Evolutionary conservation across 495 filamentous ascomycete genomes (phyloP), one percentile per base, ranked within the genome.

Genomic region (Aspergillus leporis): DNA sequence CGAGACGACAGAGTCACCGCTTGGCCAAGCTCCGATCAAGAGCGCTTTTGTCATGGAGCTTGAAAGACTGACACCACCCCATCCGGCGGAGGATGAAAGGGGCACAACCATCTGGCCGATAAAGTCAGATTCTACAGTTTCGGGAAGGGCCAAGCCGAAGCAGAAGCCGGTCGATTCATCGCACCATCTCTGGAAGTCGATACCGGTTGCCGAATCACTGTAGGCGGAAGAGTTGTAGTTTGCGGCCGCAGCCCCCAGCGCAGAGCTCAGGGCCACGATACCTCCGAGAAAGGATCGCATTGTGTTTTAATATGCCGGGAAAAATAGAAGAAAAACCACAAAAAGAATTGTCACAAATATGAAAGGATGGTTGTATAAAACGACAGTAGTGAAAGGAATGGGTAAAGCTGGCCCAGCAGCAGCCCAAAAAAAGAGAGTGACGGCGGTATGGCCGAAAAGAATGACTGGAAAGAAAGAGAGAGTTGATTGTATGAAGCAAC

Each of bases 11-110:
- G 64, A 58, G n/a, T 70, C 62, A 34, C 62, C 68, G 56, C 73
- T 74, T 13, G 50, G 62, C 74, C 74, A 80, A 5, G 70, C 66
- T 36, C 70, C 70, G 6, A 74, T 53, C 46, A 78, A 60, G 1
- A 78, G 74, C 31, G 64, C 72, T 19, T 59, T 51, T 23, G 67
- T 66, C 77, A 80, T 80, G 22, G 59, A 64, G 14, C 67, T 64
- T 21, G 67, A 43, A 48, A 68, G 41, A 67, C 60, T 53, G 61
- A 71, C 31, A 57, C 71, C 58, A 66, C 70, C 69, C 68, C 68
- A 74, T 53, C 69, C 71, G 34, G 63, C 38, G 19, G 57, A 51
- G 19, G 55, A 43, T 25, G 55, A 56, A 34, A 64, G 59, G 9
- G 65, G 69, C 12, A 60, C 61, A 19, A 64, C 63, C 45, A 78